Percentiles rank a stretch among this genome's conserved stretches.
These are phyloP conservation scores for Grosmannia penicillata DNA, from an alignment of 2,329 filamentous ascomycete species.

Conservation along the genomic window DNA sequence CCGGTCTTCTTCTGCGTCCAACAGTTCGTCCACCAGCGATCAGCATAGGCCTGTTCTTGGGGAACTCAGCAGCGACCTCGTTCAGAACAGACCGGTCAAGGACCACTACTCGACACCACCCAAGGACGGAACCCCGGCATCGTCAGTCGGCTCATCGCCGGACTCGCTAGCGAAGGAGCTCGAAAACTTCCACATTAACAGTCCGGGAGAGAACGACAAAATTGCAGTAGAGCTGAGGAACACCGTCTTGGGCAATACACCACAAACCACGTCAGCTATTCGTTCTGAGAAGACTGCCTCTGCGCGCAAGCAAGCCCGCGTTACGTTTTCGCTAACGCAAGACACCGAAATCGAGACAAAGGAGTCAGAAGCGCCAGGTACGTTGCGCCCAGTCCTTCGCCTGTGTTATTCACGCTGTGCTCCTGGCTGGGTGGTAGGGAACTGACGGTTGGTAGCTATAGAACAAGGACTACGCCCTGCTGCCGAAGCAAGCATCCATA, in stretches of 20 bases:
- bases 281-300: too few relatives aligned
- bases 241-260: too few relatives aligned
- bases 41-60: slow-evolving; percentile 4
- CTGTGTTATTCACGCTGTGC: neutral
- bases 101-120: neutral
- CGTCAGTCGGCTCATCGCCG: slow-evolving; percentile 1
- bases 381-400: too few relatives aligned
- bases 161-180: slow-evolving; percentile 19
- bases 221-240: neutral
- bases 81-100: slow-evolving; percentile 4
- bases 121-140: too few relatives aligned
- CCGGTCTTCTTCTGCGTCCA: neutral
- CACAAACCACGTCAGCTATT: too few relatives aligned
- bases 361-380: too few relatives aligned
- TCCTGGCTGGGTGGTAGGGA: too few relatives aligned
- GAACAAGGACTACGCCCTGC: neutral
- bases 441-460: neutral
- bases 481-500: slow-evolving; percentile 1
- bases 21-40: neutral
- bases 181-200: slow-evolving; percentile 17
- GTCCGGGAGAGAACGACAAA: slow-evolving; percentile 1
- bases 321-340: too few relatives aligned
- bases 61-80: slow-evolving; percentile 2
- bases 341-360: too few relatives aligned
- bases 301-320: too few relatives aligned